Conservation (phyloP, 2,329 filamentous ascomycete species). For the Chrysosporium queenslandicum region DNA sequence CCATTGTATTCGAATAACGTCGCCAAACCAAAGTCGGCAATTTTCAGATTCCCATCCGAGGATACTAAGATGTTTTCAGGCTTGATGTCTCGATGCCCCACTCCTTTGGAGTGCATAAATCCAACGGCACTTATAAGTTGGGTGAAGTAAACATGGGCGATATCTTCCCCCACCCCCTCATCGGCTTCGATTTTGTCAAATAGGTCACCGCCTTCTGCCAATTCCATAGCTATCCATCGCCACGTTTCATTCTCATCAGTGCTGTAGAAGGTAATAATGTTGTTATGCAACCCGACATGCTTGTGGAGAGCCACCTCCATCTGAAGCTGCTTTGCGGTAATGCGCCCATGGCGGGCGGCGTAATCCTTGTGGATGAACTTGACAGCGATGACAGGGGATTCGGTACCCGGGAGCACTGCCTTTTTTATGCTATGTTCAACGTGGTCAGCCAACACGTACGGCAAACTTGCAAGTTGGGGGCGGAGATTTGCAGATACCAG, state of each 20-base stretch:
- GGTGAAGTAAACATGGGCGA: conserved; percentile 91
- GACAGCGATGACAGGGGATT: conserved; percentile 78
- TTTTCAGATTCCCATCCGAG: conserved; percentile 73
- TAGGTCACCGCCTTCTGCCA: conserved; percentile 85
- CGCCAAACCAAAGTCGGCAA: conserved; percentile 93
- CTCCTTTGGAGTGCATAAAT: conserved; percentile 92
- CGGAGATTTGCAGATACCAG: conserved; percentile 51
- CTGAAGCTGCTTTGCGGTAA: conserved; percentile 78
- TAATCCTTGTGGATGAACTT: conserved; percentile 99
- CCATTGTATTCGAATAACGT: conserved; percentile 88
- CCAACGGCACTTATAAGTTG: conserved; percentile 83
- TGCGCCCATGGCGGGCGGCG: conserved; percentile 75
- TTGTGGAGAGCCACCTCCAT: conserved; percentile 88
- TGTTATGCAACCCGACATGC: conserved; percentile 77
- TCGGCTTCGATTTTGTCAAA: conserved; percentile 99
- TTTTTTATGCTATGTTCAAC: conserved; percentile 66
- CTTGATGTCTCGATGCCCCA: conserved; percentile 84
- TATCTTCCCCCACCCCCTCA: conserved; percentile 83
- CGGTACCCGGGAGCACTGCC: conserved; percentile 61
- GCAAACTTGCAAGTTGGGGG: not conserved
- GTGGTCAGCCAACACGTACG: not conserved
- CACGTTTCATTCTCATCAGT: conserved; percentile 76
- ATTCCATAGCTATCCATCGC: conserved; percentile 98
- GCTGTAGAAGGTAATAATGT: conserved; percentile 87
- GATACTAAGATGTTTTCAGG: conserved; percentile 93